Percentiles rank a stretch among this genome's conserved stretches.
Conservation (phyloP, 768 basidiomycete species). For the Lentinula lateritia region DNA sequence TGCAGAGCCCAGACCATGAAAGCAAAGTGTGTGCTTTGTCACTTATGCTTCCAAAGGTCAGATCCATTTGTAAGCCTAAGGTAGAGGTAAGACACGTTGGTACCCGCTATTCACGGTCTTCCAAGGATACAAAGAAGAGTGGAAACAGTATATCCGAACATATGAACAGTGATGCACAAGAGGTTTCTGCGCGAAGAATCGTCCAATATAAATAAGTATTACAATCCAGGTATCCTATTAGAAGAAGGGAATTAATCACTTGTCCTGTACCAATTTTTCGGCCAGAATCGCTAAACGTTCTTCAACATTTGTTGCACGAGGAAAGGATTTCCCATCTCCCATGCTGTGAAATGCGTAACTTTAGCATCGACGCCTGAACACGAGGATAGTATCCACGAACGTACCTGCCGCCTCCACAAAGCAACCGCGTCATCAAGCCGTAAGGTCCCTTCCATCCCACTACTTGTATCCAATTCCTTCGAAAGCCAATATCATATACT, state of each 20-base stretch:
- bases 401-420: constrained; percentile 63
- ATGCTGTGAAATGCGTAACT: constrained; percentile 26
- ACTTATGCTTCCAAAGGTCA: not conserved
- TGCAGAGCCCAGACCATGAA: not conserved
- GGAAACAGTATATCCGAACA: not conserved
- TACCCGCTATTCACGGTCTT: not conserved
- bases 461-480: constrained; percentile 62
- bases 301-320: constrained; percentile 63
- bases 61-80: not conserved
- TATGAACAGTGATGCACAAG: not conserved
- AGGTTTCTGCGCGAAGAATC: not conserved
- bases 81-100: not conserved
- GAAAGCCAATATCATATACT: constrained; percentile 72
- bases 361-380: not conserved
- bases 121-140: not conserved
- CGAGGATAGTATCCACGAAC: constrained; percentile 14
- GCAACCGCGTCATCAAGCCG: constrained; percentile 48
- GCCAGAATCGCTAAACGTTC: constrained; percentile 64
- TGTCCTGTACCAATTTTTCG: constrained; percentile 51
- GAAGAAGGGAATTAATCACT: not conserved
- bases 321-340: constrained; percentile 66
- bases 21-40: not conserved
- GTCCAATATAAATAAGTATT: not conserved
- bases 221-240: not conserved
- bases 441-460: constrained; percentile 51